phyloP scores from a whole-genome alignment of 345 rosid genomes.

The Moricandia moricandioides region DNA sequence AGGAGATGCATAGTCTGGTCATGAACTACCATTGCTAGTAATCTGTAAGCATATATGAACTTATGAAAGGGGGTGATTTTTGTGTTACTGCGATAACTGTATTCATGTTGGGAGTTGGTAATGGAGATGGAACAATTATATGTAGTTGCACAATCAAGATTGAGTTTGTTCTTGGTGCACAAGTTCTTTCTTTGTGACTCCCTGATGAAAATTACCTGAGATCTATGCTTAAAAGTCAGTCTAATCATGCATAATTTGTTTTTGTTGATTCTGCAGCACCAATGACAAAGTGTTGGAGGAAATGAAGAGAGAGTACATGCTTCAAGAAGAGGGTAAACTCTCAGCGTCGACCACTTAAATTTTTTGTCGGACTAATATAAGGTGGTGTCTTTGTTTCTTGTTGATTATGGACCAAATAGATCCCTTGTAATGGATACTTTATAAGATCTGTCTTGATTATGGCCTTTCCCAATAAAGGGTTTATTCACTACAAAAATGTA shows the following conservation, averaged over 20 bases:
- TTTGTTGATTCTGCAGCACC: slow-evolving; percentile 54
- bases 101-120: neutral
- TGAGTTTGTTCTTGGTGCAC: neutral
- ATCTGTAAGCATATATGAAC: neutral
- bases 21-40: neutral
- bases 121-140: neutral
- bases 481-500: neutral
- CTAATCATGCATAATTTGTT: neutral
- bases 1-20: neutral
- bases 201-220: neutral
- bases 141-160: neutral
- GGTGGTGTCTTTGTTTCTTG: neutral
- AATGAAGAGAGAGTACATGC: slow-evolving; percentile 80
- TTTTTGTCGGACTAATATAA: neutral
- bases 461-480: neutral
- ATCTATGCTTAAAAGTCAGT: neutral
- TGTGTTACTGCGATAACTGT: neutral
- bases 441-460: neutral
- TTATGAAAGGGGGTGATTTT: neutral
- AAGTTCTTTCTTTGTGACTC: neutral
- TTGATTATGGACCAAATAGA: neutral
- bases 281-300: slow-evolving; percentile 81
- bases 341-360: slow-evolving; percentile 24
- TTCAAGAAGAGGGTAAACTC: slow-evolving; percentile 57
- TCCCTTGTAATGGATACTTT: neutral